phyloP scores from a whole-genome alignment of 257 asterid genomes.

The Solanum lycopersicoides region DNA sequence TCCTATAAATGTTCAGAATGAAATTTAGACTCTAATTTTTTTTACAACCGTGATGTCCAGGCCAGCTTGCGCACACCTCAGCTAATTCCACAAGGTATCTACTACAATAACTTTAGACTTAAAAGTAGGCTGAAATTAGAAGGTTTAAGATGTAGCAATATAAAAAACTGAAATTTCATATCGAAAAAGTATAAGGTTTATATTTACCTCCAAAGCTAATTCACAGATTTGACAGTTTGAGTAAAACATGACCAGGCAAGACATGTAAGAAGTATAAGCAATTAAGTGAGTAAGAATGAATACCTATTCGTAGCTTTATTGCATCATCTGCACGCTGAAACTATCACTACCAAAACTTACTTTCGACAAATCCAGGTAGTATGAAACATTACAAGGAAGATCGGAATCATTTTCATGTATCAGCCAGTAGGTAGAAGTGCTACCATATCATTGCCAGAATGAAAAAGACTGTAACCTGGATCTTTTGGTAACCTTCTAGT shows the following conservation, averaged over 20 bases:
- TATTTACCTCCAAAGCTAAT: background rate
- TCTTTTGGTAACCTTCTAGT: slow-evolving; percentile 1
- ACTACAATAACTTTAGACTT: background rate
- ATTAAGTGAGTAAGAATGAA: background rate
- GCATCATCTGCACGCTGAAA: background rate
- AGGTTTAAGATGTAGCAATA: background rate
- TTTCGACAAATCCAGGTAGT: background rate
- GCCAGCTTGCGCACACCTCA: background rate
- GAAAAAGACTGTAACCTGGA: slow-evolving; percentile 27
- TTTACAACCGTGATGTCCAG: background rate
- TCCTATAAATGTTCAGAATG: background rate
- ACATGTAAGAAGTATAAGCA: background rate
- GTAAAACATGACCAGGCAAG: background rate
- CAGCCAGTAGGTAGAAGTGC: background rate
- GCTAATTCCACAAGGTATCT: background rate
- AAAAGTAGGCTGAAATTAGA: background rate
- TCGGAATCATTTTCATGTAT: background rate
- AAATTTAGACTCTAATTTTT: background rate
- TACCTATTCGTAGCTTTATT: background rate
- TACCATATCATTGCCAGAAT: background rate
- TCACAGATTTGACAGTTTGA: background rate
- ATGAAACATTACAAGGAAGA: background rate
- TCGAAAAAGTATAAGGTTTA: background rate
- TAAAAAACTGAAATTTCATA: background rate
- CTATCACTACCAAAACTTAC: background rate